Percentiles rank a stretch among this genome's conserved stretches.
phyloP scores from a whole-genome alignment of 2,329 filamentous ascomycete species.

The Exophiala xenobiotica region DNA sequence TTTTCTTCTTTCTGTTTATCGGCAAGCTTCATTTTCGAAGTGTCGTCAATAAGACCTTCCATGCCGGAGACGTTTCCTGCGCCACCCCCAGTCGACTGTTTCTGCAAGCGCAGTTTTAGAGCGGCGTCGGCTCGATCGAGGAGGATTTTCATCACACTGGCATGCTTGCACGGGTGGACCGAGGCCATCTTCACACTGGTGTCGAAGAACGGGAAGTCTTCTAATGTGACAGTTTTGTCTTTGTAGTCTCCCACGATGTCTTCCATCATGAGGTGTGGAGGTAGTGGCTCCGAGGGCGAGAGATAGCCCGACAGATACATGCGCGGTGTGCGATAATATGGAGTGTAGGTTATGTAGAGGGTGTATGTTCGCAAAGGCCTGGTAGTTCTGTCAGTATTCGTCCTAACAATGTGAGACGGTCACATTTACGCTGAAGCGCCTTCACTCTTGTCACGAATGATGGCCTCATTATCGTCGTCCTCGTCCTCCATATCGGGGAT shows the following conservation, averaged over 20 bases:
- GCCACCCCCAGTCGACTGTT: constrained; percentile 64
- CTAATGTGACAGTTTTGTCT: constrained; percentile 96
- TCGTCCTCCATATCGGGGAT: constrained; percentile 99
- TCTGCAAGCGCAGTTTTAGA: constrained; percentile 81
- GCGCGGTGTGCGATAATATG: constrained; percentile 93
- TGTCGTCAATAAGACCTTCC: constrained; percentile 82
- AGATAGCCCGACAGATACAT: constrained; percentile 92
- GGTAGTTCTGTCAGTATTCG: background rate
- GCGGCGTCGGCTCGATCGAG: constrained; percentile 93
- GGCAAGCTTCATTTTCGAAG: constrained; percentile 53
- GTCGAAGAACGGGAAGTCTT: constrained; percentile 94
- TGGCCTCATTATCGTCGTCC: constrained; percentile 88
- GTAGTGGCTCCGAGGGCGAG: constrained; percentile 74
- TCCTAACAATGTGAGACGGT: constrained; percentile 1
- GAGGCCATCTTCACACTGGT: constrained; percentile 92
- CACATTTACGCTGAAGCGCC: constrained; percentile 56
- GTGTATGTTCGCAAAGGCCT: constrained; percentile 91
- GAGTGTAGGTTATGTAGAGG: constrained; percentile 96
- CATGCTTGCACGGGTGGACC: constrained; percentile 96
- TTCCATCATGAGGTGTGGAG: constrained; percentile 88
- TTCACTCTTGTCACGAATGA: constrained; percentile 72
- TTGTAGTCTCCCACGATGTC: constrained; percentile 96
- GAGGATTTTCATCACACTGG: constrained; percentile 95
- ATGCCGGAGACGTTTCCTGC: constrained; percentile 59
- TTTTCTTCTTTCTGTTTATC: constrained; percentile 32